These are phyloP conservation scores for Sequoia sempervirens DNA, from an alignment of 75 land plant species.

Conservation along the genomic window DNA sequence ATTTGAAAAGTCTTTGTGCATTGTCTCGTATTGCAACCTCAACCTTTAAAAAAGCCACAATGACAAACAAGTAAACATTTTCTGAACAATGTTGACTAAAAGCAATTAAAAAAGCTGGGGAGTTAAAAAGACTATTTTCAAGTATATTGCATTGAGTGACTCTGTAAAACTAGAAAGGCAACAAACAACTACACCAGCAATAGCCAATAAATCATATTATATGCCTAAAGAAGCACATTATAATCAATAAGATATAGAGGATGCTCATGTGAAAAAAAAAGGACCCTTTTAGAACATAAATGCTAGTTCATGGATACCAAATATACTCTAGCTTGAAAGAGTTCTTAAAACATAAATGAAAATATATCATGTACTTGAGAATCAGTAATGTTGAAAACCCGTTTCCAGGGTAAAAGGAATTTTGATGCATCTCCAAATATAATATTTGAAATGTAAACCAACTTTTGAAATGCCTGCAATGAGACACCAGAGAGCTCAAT, in stretches of 20 bases:
- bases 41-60: slow-evolving; percentile 41
- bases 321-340: background rate
- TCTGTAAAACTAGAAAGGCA: background rate
- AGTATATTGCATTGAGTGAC: background rate
- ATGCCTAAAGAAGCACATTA: background rate
- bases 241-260: background rate
- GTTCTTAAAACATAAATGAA: background rate
- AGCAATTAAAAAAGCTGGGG: background rate
- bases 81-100: background rate
- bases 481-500: slow-evolving; percentile 12
- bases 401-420: slow-evolving; percentile 97
- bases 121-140: background rate
- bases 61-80: background rate
- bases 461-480: slow-evolving; percentile 94
- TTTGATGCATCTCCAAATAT: slow-evolving; percentile 95
- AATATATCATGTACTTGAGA: slow-evolving; percentile 54
- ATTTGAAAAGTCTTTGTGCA: slow-evolving; percentile 73
- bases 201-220: background rate
- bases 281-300: background rate
- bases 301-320: background rate
- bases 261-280: background rate
- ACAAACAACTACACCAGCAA: background rate
- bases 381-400: slow-evolving; percentile 92
- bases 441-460: slow-evolving; percentile 87
- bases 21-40: slow-evolving; percentile 94